These are phyloP conservation scores for Trichophyton simii DNA, from an alignment of 2,329 filamentous ascomycete species.

Conservation along the genomic window DNA sequence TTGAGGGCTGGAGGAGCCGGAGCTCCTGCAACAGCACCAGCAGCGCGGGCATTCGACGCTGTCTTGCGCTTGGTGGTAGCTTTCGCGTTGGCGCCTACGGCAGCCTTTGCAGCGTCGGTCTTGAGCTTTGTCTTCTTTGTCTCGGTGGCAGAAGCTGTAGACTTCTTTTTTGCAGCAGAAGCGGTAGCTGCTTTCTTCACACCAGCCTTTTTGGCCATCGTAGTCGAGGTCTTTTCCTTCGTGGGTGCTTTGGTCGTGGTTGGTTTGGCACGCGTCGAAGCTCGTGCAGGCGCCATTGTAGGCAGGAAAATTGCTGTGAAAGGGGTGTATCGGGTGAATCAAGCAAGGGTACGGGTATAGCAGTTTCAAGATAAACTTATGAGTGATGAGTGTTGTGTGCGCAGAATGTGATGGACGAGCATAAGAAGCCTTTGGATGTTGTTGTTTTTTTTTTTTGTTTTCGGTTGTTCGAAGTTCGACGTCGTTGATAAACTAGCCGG, in stretches of 20 bases:
- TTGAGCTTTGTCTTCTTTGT: conserved; percentile 6
- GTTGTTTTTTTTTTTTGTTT: not conserved
- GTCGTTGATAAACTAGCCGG: not conserved
- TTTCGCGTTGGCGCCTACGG: not conserved
- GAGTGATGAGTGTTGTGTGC: not conserved
- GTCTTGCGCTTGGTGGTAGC: conserved; percentile 2
- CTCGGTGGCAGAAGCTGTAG: not conserved
- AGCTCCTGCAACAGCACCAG: conserved; percentile 8
- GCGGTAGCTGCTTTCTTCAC: conserved; percentile 1
- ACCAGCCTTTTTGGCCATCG: conserved; percentile 5
- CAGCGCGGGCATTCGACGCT: not conserved
- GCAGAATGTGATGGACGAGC: not conserved
- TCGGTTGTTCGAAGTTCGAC: not conserved
- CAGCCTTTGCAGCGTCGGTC: not conserved
- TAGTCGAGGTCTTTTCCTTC: not conserved
- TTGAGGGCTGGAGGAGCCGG: conserved; percentile 15
- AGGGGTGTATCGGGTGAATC: not conserved
- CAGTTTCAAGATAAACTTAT: not conserved
- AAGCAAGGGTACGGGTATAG: not conserved
- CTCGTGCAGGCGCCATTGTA: not conserved
- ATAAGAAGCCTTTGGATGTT: not conserved
- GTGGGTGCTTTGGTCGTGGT: conserved; percentile 2
- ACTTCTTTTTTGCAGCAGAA: not conserved
- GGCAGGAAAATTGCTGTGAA: not conserved
- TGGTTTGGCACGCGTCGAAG: not conserved